These are phyloP conservation scores for Epichloe glyceriae DNA, from an alignment of 2,329 filamentous ascomycete species.

Conservation along the genomic window DNA sequence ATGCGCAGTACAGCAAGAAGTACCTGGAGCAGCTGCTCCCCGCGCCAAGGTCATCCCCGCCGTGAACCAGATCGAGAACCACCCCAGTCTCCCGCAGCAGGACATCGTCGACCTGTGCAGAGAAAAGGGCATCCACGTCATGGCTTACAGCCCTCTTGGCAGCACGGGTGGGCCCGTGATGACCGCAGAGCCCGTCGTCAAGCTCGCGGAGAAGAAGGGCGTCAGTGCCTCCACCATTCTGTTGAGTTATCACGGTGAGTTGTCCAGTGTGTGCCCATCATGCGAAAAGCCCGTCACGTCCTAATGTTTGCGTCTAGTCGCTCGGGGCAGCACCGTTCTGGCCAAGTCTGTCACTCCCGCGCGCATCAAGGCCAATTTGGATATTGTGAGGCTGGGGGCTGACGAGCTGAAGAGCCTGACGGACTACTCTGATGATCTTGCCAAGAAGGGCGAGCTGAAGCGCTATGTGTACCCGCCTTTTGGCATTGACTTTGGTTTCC, in stretches of 20 bases:
- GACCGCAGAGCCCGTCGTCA: conserved; percentile 47
- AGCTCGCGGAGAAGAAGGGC: conserved; percentile 51
- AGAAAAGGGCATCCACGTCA: conserved; percentile 55
- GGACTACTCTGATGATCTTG: conserved; percentile 39
- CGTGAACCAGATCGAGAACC: conserved; percentile 64
- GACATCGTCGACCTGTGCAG: conserved; percentile 59
- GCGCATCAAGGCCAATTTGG: conserved; percentile 57
- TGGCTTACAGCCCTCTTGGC: conserved; percentile 58
- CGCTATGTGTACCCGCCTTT: conserved; percentile 59
- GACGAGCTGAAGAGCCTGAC: conserved; percentile 48
- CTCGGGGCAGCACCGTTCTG: conserved; percentile 56
- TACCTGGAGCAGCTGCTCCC: conserved; percentile 42
- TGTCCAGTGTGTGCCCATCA: no score
- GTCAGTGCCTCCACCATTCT: conserved; percentile 49
- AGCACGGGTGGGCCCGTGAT: conserved; percentile 53
- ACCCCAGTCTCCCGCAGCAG: conserved; percentile 57
- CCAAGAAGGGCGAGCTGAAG: conserved; percentile 37
- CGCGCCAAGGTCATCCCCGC: conserved; percentile 43
- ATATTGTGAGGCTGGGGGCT: conserved; percentile 50
- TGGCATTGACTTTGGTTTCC: conserved; percentile 56
- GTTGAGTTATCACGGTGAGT: conserved; percentile 59
- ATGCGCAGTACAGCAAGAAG: conserved; percentile 35
- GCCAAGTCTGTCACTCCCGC: conserved; percentile 58
- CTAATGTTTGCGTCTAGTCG: conserved; percentile 31
- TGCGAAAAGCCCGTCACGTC: no score